Base-by-base conservation (phyloP, 257 asterid species). In the Linaria vulgaris region DNA sequence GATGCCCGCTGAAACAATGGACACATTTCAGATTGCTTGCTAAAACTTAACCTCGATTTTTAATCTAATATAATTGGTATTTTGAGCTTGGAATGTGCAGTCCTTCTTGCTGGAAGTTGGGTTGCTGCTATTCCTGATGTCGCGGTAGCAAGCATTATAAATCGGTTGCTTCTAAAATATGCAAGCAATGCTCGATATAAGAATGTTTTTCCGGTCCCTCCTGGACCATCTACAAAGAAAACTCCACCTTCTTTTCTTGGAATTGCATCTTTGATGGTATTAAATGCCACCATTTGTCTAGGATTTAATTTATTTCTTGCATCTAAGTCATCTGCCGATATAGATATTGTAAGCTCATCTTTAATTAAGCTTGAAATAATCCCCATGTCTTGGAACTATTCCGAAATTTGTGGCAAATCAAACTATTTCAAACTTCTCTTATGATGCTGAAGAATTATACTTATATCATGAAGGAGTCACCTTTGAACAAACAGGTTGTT, bases 201-300 rank as follows among this genome's bases (percentile, higher is more conserved):
- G 21, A 46, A 45, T 9, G 67, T 61, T 13, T 61, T 61, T 22
- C 67, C 19, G 5, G 67, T 46, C 0, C 67, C 56, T n/a, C n/a
- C n/a, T n/a, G n/a, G n/a, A n/a, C n/a, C n/a, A n/a, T n/a, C n/a
- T n/a, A n/a, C n/a, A n/a, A 2, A 24, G 19, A 39, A 41, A 9
- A 41, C 5, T 1, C 10, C 6, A 21, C 41, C 14, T 3, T 60
- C 2, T 44, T 60, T 60, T 41, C 20, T 3, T 9, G 5, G 4
- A 2, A 45, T 47, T 6, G 55, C 67, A 8, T 24, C 1, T 10
- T n/a, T 16, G 4, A 61, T 45, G 17, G n/a, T 24, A 34, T 25
- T 5, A 19, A 44, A 61, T 24, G 67, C 67, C 4, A 4, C 4
- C 0, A 9, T 11, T 9, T 61, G 67, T 0, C 19, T 25, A 9